A percentile compares a stretch with the other conserved stretches of the same genome.
Conservation (phyloP, 2,329 filamentous ascomycete species). For the Colletotrichum gigasporum region DNA sequence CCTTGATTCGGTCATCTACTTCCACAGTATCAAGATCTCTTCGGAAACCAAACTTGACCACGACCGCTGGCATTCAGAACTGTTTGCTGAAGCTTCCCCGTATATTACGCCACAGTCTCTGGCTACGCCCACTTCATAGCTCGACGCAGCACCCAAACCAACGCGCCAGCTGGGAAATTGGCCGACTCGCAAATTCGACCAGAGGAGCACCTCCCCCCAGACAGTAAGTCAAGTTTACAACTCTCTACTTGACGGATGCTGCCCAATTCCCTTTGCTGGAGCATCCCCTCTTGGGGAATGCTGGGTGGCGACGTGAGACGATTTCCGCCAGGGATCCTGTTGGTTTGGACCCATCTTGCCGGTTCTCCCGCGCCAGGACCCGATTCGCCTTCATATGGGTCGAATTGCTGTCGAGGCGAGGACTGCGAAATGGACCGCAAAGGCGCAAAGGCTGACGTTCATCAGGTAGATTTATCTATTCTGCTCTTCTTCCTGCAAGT, state of each 20-base stretch:
- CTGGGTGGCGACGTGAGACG: not conserved
- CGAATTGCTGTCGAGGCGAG: not conserved
- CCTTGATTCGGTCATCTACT: constrained; percentile 3
- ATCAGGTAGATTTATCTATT: not conserved
- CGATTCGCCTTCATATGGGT: constrained; percentile 2
- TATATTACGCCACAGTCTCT: not conserved
- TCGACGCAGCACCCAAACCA: not conserved
- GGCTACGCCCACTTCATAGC: not conserved
- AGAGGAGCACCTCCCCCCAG: not conserved
- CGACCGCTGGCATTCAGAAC: not conserved
- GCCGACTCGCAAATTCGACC: not conserved
- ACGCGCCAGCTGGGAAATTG: not conserved
- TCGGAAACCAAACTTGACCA: not conserved
- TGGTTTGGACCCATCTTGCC: constrained; percentile 24
- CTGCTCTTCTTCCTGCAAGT: constrained; percentile 30
- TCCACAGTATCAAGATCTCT: not conserved
- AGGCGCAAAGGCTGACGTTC: constrained; percentile 2
- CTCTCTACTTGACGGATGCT: not conserved
- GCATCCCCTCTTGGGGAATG: not conserved
- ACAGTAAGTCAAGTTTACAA: not conserved
- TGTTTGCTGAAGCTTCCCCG: not conserved
- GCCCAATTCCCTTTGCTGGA: not conserved
- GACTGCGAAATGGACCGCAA: not conserved
- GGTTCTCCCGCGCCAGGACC: constrained; percentile 3
- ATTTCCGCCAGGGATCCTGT: constrained; percentile 20